Evolutionary conservation across 306 rosid genomes (phyloP), one percentile per base, ranked within the genome.

Genomic region (Canavalia gladiata): DNA sequence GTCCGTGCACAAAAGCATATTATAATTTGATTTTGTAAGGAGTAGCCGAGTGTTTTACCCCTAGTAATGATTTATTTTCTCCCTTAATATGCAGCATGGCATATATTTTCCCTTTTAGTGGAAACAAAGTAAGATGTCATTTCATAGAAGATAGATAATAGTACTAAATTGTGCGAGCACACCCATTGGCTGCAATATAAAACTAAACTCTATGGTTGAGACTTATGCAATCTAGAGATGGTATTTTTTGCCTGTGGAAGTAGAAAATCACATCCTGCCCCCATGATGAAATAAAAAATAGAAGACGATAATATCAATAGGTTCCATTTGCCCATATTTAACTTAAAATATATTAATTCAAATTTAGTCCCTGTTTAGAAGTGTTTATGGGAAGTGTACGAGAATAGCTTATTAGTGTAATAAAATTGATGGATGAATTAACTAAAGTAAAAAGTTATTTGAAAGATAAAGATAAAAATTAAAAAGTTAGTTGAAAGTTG

Each of bases 41-140:
- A 10, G 30, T 52, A 64, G 50, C 42, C 34, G 25, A 18, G 47
- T 30, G 75, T 54, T 81, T 42, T 65, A 34, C 65, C 74, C 41
- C 56, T 31, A 31, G 8, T 76, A 31, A 37, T 58, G 4, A 3
- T 8, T 56, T 28, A 9, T 62, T 77, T 64, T 31, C 4, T 0
- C 6, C 0, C 31, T 58, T 46, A 41, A 71, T 43, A 50, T 71
- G 2, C 13, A 41, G 58, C 69, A 8, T 81, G n/a, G 30, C 30
- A 18, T 37, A 25, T 5, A 10, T 54, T 28, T 28, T 5, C 18
- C 3, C 45, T 62, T 57, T 11, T 37, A 52, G 1, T 74, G 52
- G 35, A 34, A 39, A 56, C 25, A 18, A 18, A 18, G 25, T 57
- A 41, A 56, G 67, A 5, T 73, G 43, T 72, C 50, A 8, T 52